A percentile compares a stretch with the other conserved stretches of the same genome.
Evolutionary conservation across 2,329 filamentous ascomycete species (phyloP).

Genomic region (Colletotrichum lentis): DNA sequence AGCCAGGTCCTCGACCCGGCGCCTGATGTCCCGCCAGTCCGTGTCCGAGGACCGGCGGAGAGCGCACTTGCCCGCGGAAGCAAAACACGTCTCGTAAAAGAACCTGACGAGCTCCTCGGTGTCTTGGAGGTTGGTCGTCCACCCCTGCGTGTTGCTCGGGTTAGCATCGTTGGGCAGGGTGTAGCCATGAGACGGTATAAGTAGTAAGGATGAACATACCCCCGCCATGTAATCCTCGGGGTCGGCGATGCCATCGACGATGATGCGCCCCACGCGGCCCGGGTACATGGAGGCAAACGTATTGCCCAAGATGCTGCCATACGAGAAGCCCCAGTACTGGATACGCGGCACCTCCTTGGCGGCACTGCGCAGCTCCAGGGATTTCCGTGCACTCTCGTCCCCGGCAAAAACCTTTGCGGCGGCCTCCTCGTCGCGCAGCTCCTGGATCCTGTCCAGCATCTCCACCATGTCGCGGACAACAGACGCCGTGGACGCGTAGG

Average conservation of each 20-base stretch:
- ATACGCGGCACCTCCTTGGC: constrained; percentile 42
- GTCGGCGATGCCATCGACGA: constrained; percentile 52
- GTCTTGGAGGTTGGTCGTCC: constrained; percentile 50
- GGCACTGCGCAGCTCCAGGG: background rate
- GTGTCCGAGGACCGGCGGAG: constrained; percentile 43
- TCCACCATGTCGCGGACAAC: constrained; percentile 56
- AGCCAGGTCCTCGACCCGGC: constrained; percentile 47
- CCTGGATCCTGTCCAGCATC: constrained; percentile 53
- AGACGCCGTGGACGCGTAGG: constrained; percentile 49
- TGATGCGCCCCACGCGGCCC: constrained; percentile 51
- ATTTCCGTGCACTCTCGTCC: background rate
- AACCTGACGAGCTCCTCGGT: constrained; percentile 47
- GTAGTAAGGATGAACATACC: constrained; percentile 41
- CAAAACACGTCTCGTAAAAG: constrained; percentile 51
- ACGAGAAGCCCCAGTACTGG: constrained; percentile 61
- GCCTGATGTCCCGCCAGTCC: constrained; percentile 43
- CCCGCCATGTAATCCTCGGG: constrained; percentile 48
- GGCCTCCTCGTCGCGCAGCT: constrained; percentile 41
- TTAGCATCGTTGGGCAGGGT: background rate
- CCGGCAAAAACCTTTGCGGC: background rate
- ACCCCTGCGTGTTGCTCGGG: constrained; percentile 40
- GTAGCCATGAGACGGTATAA: no score
- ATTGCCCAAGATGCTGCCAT: constrained; percentile 50
- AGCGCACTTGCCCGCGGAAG: constrained; percentile 44
- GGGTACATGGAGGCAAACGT: constrained; percentile 50